Evolutionary conservation across 2,329 filamentous ascomycete genomes (phyloP).

Genomic region (Cytospora piceae): DNA sequence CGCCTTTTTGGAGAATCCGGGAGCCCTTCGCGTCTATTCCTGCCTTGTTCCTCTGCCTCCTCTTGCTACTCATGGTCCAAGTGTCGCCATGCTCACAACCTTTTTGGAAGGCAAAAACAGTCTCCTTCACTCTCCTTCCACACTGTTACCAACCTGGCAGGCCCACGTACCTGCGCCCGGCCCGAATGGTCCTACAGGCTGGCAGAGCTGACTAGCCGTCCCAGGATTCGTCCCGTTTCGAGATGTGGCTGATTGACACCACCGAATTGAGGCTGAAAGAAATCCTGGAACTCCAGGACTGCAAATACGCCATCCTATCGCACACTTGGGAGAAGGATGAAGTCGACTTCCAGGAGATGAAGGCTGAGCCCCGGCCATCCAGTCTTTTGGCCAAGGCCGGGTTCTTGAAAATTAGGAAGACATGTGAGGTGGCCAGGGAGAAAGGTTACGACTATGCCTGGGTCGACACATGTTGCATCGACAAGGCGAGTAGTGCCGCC

Average conservation of each 20-base stretch:
- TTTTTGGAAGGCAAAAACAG: neutral
- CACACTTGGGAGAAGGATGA: constrained; percentile 22
- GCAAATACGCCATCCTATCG: constrained; percentile 21
- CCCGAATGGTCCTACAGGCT: neutral
- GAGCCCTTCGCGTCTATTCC: neutral
- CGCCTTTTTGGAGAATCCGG: neutral
- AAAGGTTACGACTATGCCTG: constrained; percentile 20
- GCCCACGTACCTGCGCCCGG: too few species aligned
- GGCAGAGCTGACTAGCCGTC: neutral
- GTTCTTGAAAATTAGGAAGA: constrained; percentile 19
- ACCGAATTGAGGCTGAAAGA: constrained; percentile 8
- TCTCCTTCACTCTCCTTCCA: too few species aligned
- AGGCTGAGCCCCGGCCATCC: constrained; percentile 7
- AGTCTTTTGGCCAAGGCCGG: constrained; percentile 7
- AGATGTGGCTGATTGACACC: constrained; percentile 20
- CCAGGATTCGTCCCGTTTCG: neutral
- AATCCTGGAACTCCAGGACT: constrained; percentile 16
- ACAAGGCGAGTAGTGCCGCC: constrained; percentile 27
- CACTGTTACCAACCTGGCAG: neutral
- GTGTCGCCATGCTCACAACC: neutral
- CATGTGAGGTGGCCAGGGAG: constrained; percentile 16
- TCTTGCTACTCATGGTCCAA: neutral
- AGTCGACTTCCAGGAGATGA: constrained; percentile 17
- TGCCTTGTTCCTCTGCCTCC: neutral
- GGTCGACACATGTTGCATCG: constrained; percentile 29